Base-by-base conservation (phyloP, 768 basidiomycete species). In the Hydnum rufescens region DNA sequence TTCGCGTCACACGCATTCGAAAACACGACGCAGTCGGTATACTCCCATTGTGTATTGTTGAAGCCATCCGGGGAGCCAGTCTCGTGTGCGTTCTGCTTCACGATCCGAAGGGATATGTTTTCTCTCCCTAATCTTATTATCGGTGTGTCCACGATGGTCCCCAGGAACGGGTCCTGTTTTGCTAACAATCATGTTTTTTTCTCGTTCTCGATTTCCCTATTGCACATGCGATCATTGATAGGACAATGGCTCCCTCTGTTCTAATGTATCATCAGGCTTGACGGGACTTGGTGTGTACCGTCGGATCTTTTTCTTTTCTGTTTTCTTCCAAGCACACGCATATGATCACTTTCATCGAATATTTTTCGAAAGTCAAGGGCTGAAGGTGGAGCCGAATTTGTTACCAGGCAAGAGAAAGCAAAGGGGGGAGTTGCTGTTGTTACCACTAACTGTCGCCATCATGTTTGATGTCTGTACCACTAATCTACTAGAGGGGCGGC, bases 1-100 rank as follows among this genome's bases (percentile, higher is more conserved):
- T 97, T 97, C 64, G 87, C 88, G 26, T 78, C 81, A 49, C 89
- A 96, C 65, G 93, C 95, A 4, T 99, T 99, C 60, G 93, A 99
- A 64, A 95, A 90, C 66, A 88, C 90, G 50, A 87, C 89, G 32
- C 89, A 89, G 67, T 86, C 87, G 1, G 87, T 97, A 51, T 92
- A 89, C 64, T 84, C 86, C 54, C 84, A 90, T 60, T 90, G 88
- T 56, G 84, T 89, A 29, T 65, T 95, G 42, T 73, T 92, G 57
- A 89, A 90, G 63, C 83, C 85, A 4, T 74, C 74, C 26, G 85
- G 87, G 16, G 75, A 78, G 2, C 85, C 86, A 1, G 77, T 96
- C 26, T 84, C 87, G 42, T 81, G 89, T 48, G 85, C 93, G 22
- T 93, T 93, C 66, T 95, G 92, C 64, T 95, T 95, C 64, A 89